These are phyloP conservation scores for Rutstroemia sydowiana DNA, from an alignment of 2,329 filamentous ascomycete species.

Conservation along the genomic window DNA sequence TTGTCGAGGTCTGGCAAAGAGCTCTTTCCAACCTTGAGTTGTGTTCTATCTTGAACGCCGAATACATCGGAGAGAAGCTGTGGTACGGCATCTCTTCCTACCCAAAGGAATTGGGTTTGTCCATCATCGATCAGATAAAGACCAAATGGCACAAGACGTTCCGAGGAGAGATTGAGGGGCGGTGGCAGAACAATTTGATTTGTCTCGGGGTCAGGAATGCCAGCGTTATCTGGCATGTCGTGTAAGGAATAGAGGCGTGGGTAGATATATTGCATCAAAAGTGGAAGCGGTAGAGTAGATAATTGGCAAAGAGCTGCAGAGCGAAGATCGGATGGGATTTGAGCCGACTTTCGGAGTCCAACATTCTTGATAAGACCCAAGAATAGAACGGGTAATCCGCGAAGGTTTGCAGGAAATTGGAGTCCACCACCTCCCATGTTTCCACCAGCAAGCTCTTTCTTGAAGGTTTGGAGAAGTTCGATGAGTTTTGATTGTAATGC, in stretches of 20 bases:
- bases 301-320: constrained; percentile 88
- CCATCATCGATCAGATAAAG: constrained; percentile 96
- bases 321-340: constrained; percentile 88
- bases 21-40: constrained; percentile 86
- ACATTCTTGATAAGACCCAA: constrained; percentile 94
- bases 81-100: constrained; percentile 86
- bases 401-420: constrained; percentile 88
- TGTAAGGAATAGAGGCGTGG: constrained; percentile 79
- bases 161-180: constrained; percentile 77
- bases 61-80: constrained; percentile 88
- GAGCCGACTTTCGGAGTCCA: constrained; percentile 82
- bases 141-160: constrained; percentile 79
- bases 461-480: constrained; percentile 89
- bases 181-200: constrained; percentile 86
- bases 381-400: constrained; percentile 83
- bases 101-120: constrained; percentile 95
- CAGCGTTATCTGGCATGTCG: constrained; percentile 93
- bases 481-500: constrained; percentile 85
- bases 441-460: constrained; percentile 91
- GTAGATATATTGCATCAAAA: constrained; percentile 90
- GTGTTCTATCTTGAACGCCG: constrained; percentile 72
- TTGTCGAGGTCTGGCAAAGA: constrained; percentile 81
- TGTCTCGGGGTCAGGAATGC: constrained; percentile 75
- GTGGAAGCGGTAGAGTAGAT: constrained; percentile 84
- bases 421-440: constrained; percentile 89